Conservation (phyloP, 1,284 basidiomycete genomes). For the Macrocystidia cucumis region DNA sequence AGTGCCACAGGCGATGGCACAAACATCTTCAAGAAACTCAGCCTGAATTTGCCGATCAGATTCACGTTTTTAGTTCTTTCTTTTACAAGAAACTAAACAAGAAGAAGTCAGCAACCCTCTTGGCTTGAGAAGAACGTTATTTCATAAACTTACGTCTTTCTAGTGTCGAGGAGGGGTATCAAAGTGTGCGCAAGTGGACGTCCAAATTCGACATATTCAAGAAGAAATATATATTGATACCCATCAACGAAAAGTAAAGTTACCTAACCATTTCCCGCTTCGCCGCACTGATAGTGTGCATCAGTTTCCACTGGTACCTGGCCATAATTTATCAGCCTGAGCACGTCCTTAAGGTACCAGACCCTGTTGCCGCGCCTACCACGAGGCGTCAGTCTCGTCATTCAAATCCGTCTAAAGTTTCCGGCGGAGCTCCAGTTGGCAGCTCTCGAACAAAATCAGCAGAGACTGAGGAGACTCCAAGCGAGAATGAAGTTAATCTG, state of each 20-base stretch:
- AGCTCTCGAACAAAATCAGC: slow-evolving; percentile 4
- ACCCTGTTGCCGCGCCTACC: slow-evolving; percentile 20
- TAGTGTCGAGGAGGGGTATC: slow-evolving; percentile 65
- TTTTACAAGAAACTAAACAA: slow-evolving; percentile 93
- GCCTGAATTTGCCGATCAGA: slow-evolving; percentile 60
- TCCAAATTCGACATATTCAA: slow-evolving; percentile 79
- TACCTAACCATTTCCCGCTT: not conserved
- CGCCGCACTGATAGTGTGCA: not conserved
- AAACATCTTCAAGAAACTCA: slow-evolving; percentile 43
- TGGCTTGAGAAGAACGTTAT: not conserved
- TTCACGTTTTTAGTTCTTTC: slow-evolving; percentile 95
- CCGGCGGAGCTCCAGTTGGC: slow-evolving; percentile 5
- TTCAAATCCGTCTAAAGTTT: slow-evolving; percentile 12
- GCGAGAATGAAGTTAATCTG: slow-evolving; percentile 21
- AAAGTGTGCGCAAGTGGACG: slow-evolving; percentile 93
- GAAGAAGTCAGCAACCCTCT: slow-evolving; percentile 43
- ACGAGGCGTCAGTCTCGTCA: slow-evolving; percentile 14
- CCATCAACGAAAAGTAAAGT: slow-evolving; percentile 93
- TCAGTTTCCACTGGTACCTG: slow-evolving; percentile 26
- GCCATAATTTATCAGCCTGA: slow-evolving; percentile 88
- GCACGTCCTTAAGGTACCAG: slow-evolving; percentile 41
- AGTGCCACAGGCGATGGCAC: slow-evolving; percentile 60
- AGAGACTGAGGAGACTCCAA: slow-evolving; percentile 8
- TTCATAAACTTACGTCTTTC: slow-evolving; percentile 5
- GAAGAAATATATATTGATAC: slow-evolving; percentile 91